Evolutionary conservation across 345 rosid genomes (phyloP).

Genomic region (Eucalyptus fibrosa): DNA sequence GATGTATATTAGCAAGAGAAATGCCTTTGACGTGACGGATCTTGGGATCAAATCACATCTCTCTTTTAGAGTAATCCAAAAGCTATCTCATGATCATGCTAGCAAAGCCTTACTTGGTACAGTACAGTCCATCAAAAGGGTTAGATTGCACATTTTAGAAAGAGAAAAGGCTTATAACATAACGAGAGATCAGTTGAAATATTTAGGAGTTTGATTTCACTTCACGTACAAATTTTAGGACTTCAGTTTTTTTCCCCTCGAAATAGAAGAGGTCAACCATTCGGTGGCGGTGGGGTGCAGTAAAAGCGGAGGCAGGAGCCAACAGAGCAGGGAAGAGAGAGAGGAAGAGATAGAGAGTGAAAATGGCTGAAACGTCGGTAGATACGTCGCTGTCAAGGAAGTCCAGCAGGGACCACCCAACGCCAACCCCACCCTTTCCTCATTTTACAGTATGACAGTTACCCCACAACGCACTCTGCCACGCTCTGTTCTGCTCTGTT

Average conservation of each 20-base stretch:
- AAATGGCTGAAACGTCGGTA: neutral
- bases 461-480: neutral
- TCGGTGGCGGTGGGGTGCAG: neutral
- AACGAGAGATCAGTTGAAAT: neutral
- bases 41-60: fast-evolving
- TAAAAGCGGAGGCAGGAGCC: neutral
- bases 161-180: neutral
- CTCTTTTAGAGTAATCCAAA: neutral
- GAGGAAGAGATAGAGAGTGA: neutral
- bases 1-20: neutral
- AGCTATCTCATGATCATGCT: neutral
- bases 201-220: neutral
- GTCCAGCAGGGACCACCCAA: neutral
- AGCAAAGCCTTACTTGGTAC: neutral
- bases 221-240: neutral
- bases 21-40: fast-evolving
- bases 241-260: neutral
- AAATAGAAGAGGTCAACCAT: neutral
- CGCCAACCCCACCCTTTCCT: neutral
- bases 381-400: neutral
- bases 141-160: neutral
- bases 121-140: neutral
- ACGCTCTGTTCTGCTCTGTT: neutral
- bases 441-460: neutral
- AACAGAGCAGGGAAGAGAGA: neutral